Evolutionary conservation across 192 early-diverging fungal genomes (phyloP).

Genomic region (Entophlyctis luteolus): DNA sequence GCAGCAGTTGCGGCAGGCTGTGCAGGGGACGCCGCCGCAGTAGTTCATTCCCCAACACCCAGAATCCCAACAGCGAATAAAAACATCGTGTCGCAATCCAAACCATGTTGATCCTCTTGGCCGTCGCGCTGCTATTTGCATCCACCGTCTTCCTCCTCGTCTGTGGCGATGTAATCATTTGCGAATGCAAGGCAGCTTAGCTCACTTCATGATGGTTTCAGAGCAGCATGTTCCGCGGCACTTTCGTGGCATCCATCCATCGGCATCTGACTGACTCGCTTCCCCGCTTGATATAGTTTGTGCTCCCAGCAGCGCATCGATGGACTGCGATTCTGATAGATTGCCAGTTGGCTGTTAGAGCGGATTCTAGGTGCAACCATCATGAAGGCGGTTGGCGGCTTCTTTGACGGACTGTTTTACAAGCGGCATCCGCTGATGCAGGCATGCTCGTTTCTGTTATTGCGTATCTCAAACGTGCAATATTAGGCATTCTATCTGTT

Average conservation of each 20-base stretch:
- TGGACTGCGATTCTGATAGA: not conserved
- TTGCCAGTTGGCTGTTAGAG: not conserved
- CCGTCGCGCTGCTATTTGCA: not conserved
- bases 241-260: conserved; percentile 24
- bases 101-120: no score
- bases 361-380: conserved; percentile 3
- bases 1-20: no score
- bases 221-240: conserved; percentile 30
- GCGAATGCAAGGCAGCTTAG: not conserved
- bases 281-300: conserved; percentile 25
- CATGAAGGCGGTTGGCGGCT: not conserved
- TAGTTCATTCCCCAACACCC: no score
- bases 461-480: not conserved
- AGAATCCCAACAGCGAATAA: not conserved
- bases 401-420: conserved; percentile 9
- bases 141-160: conserved; percentile 9
- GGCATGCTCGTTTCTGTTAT: conserved; percentile 6
- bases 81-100: no score
- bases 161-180: conserved; percentile 3
- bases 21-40: no score
- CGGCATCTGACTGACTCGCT: conserved; percentile 26
- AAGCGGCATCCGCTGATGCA: conserved; percentile 34
- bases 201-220: not conserved
- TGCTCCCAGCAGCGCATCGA: not conserved
- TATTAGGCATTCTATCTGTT: conserved; percentile 42